These are phyloP conservation scores for Fragaria vesca DNA, from an alignment of 306 rosid genomes.

Conservation along the genomic window DNA sequence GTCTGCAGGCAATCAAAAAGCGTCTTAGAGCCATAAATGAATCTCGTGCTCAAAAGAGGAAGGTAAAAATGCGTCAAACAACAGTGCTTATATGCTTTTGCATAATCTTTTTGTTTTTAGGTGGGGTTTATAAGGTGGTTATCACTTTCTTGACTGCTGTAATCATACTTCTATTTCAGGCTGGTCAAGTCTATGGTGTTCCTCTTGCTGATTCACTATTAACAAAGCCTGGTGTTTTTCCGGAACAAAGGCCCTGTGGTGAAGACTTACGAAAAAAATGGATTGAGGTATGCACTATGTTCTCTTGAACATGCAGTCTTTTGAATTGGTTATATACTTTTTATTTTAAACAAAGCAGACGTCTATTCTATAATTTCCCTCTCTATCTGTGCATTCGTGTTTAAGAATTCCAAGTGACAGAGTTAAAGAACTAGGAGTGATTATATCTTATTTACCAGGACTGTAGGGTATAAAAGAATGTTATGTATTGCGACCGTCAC, in stretches of 20 bases:
- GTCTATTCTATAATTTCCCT: neutral
- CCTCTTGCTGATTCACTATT: conserved; percentile 83
- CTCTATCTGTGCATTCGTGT: neutral
- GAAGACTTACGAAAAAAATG: conserved; percentile 89
- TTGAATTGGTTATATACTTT: neutral
- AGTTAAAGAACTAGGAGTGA: neutral
- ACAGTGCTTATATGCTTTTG: neutral
- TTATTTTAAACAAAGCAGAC: neutral
- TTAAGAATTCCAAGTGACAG: conserved; percentile 5
- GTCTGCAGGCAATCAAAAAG: conserved; percentile 74
- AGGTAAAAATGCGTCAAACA: conserved; percentile 43
- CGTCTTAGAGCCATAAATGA: conserved; percentile 91
- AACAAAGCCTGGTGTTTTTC: conserved; percentile 72
- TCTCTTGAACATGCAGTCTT: neutral
- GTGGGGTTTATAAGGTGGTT: conserved; percentile 2
- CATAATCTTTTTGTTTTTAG: neutral
- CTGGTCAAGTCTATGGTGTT: conserved; percentile 91
- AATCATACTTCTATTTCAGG: conserved; percentile 57
- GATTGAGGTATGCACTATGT: conserved; percentile 66
- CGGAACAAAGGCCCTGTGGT: conserved; percentile 68
- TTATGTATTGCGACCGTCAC: neutral
- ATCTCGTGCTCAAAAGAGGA: conserved; percentile 92
- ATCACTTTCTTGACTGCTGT: conserved; percentile 25
- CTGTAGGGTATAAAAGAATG: neutral
- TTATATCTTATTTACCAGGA: neutral